Evolutionary conservation across 495 filamentous ascomycete genomes (phyloP).

Genomic region (Hypomontagnella monticulosa): DNA sequence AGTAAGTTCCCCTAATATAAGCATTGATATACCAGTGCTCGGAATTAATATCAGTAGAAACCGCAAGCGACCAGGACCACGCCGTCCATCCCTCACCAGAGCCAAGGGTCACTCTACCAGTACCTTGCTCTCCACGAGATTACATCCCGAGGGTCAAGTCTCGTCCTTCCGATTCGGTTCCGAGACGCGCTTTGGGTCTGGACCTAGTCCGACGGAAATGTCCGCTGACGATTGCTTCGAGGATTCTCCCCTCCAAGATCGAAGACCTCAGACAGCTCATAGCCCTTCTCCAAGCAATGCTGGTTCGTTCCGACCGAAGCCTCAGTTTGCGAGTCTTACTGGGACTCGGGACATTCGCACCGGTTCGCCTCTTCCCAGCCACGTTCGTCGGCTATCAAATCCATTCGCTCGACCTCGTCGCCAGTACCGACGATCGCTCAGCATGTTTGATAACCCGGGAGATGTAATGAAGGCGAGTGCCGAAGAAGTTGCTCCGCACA

Average conservation of each 20-base stretch:
- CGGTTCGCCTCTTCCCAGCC: constrained; percentile 75
- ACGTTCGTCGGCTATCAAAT: constrained; percentile 76
- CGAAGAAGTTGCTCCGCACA: constrained; percentile 61
- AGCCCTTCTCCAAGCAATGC: constrained; percentile 63
- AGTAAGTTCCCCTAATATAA: constrained; percentile 53
- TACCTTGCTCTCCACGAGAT: constrained; percentile 53
- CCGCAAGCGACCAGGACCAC: constrained; percentile 66
- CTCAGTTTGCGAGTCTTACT: constrained; percentile 61
- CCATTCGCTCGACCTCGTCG: constrained; percentile 82
- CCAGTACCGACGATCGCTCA: constrained; percentile 87
- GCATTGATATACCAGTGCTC: too few relatives aligned
- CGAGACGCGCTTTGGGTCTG: constrained; percentile 52
- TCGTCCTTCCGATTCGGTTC: constrained; percentile 81
- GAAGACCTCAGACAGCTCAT: constrained; percentile 64
- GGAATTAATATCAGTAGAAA: too few relatives aligned
- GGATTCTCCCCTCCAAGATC: constrained; percentile 79
- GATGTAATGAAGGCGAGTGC: constrained; percentile 80
- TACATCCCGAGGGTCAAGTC: constrained; percentile 66
- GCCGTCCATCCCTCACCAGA: constrained; percentile 68
- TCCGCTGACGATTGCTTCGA: constrained; percentile 82
- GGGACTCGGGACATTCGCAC: constrained; percentile 62
- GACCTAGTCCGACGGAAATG: constrained; percentile 63
- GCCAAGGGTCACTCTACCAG: constrained; percentile 67
- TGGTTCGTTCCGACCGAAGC: constrained; percentile 66
- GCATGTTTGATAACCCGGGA: constrained; percentile 94